Conservation (phyloP, 164 flowering plant species). For the Vitis amurensis region DNA sequence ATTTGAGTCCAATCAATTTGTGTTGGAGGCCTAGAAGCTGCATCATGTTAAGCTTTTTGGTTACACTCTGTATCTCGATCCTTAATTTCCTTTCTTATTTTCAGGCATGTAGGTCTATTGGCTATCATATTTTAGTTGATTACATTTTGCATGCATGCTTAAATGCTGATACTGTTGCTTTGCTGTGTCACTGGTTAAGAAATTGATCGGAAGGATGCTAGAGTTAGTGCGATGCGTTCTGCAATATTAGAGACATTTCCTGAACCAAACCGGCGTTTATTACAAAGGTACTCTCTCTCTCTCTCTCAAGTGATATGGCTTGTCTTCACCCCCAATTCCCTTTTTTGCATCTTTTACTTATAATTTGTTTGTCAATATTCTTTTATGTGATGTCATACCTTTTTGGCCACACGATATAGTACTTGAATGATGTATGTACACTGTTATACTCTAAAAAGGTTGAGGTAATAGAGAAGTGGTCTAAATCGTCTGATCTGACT, state of each 20-base stretch:
- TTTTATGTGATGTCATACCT: no score
- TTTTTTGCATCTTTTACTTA: no score
- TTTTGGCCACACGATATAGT: no score
- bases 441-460: no score
- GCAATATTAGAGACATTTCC: constrained; percentile 94
- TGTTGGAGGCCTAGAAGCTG: no score
- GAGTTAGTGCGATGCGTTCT: constrained; percentile 80
- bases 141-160: neutral
- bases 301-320: neutral
- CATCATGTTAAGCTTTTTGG: no score
- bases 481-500: no score
- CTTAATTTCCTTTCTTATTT: neutral
- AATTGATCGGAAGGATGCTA: constrained; percentile 81
- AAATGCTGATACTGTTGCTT: neutral
- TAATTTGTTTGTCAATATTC: no score
- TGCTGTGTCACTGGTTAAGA: constrained; percentile 37
- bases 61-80: no score
- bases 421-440: no score
- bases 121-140: neutral
- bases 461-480: no score
- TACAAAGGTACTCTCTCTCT: constrained; percentile 63
- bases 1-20: no score
- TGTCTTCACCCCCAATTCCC: neutral
- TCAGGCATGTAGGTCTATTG: neutral
- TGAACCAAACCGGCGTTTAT: constrained; percentile 87